Percentiles rank a stretch among this genome's conserved stretches.
Conservation (phyloP, 2,329 filamentous ascomycete species). For the Aspergillus udagawae region DNA sequence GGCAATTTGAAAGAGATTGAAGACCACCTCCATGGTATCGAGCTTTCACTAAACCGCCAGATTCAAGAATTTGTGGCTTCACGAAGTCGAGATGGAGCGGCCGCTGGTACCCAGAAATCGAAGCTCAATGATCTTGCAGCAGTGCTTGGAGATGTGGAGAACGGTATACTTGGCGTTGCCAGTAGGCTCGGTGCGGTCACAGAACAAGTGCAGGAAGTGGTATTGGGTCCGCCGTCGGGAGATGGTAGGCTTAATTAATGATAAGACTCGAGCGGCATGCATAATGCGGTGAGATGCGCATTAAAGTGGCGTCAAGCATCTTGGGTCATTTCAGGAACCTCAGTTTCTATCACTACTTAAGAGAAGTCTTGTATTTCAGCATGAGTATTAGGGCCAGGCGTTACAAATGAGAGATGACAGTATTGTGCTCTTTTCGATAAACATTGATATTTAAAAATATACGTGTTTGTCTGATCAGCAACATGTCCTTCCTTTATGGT, state of each 20-base stretch:
- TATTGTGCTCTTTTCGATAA: not conserved
- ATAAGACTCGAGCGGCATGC: not conserved
- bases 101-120: slow-evolving; percentile 43
- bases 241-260: slow-evolving; percentile 23
- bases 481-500: not conserved
- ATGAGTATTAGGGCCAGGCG: slow-evolving; percentile 7
- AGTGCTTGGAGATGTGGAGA: slow-evolving; percentile 62
- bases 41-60: slow-evolving; percentile 57
- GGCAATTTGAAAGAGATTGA: slow-evolving; percentile 62
- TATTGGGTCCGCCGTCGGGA: slow-evolving; percentile 38
- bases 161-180: slow-evolving; percentile 61
- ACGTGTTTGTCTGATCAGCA: not conserved
- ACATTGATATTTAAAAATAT: not conserved
- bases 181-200: slow-evolving; percentile 56
- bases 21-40: slow-evolving; percentile 61
- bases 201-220: slow-evolving; percentile 58
- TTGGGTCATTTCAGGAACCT: not conserved
- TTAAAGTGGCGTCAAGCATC: not conserved
- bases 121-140: slow-evolving; percentile 48
- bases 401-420: slow-evolving; percentile 2
- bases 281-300: not conserved
- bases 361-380: slow-evolving; percentile 5
- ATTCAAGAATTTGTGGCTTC: slow-evolving; percentile 52
- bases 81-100: slow-evolving; percentile 36
- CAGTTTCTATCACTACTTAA: not conserved